Base-by-base conservation (phyloP, 768 basidiomycete species). In the Serendipita vermifera region DNA sequence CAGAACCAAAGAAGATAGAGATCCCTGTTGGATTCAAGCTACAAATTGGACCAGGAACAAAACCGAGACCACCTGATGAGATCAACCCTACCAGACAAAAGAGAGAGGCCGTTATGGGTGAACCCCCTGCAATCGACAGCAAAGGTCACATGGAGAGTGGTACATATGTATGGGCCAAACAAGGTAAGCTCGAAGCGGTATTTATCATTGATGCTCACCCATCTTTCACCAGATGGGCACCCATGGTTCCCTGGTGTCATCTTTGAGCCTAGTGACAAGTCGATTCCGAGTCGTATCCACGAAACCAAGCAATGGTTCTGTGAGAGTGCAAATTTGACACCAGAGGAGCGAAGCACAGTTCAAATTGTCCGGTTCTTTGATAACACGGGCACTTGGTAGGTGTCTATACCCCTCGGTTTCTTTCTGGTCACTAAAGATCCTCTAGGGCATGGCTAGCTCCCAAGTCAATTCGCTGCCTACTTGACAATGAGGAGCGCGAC, bases 201-300 rank as follows among this genome's bases (percentile, higher is more conserved):
- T 55, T 48, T 3, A 39, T 38, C 43, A 55, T 48, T 46, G 22
- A 36, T 17, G n/a, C n/a, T n/a, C n/a, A n/a, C n/a, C n/a, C n/a
- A n/a, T n/a, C n/a, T n/a, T n/a, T n/a, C n/a, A n/a, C n/a, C n/a
- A 88, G 87, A 72, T 33, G 77, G 81, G 0, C 92, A 74, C 62
- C 91, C 91, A 1, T 93, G 82, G 82, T 94, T 85, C 82, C 87
- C 91, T 36, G 91, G 83, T 6, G 80, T 86, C 6, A 76, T 92
- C 14, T 82, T 75, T 54, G 79, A 82, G 24, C 75, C 77, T 6
- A 78, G 81, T 36, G 78, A 83, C 43, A 66, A 71, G 1, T 66
- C 65, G 0, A 75, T 90, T n/a, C 85, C 85, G 0, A 48, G 33
- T 35, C 61, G 59, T 46, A 66, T 63, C 56, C 68, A 55, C 68